Conservation (phyloP, 306 rosid species). For the Dryas drummondii region DNA sequence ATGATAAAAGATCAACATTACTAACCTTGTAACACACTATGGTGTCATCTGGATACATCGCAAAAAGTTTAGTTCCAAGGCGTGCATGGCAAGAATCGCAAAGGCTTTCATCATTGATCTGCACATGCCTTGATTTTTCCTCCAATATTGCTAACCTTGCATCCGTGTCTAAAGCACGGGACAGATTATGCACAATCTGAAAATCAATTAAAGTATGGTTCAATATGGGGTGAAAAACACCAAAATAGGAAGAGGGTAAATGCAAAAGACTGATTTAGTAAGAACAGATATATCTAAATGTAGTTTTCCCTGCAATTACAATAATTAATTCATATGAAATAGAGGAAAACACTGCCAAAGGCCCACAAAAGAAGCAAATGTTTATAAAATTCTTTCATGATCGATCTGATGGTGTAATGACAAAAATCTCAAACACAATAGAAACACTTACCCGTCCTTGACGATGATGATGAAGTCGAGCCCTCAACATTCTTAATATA, state of each 20-base stretch:
- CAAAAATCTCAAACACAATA: slow-evolving; percentile 14
- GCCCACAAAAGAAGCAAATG: not conserved
- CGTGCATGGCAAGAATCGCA: slow-evolving; percentile 97
- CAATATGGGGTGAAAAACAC: slow-evolving; percentile 1
- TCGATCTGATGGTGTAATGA: not conserved
- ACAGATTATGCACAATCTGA: slow-evolving; percentile 84
- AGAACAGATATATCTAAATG: not conserved
- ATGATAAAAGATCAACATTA: slow-evolving; percentile 19
- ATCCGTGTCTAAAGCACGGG: slow-evolving; percentile 85
- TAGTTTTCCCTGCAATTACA: not conserved
- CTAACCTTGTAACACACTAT: slow-evolving; percentile 94
- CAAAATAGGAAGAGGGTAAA: not conserved
- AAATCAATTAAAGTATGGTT: slow-evolving; percentile 20
- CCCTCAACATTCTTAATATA: slow-evolving; percentile 84
- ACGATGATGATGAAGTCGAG: slow-evolving; percentile 88
- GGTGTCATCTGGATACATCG: slow-evolving; percentile 97
- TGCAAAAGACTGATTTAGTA: not conserved
- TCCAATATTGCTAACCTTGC: slow-evolving; percentile 92
- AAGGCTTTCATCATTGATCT: slow-evolving; percentile 92
- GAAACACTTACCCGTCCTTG: slow-evolving; percentile 73
- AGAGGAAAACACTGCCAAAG: not conserved
- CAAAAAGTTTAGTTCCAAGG: slow-evolving; percentile 94
- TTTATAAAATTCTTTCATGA: not conserved
- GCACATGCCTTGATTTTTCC: slow-evolving; percentile 91
- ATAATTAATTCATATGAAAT: not conserved